Conservation (phyloP, 306 rosid species). For the Cucumis cinereus region DNA sequence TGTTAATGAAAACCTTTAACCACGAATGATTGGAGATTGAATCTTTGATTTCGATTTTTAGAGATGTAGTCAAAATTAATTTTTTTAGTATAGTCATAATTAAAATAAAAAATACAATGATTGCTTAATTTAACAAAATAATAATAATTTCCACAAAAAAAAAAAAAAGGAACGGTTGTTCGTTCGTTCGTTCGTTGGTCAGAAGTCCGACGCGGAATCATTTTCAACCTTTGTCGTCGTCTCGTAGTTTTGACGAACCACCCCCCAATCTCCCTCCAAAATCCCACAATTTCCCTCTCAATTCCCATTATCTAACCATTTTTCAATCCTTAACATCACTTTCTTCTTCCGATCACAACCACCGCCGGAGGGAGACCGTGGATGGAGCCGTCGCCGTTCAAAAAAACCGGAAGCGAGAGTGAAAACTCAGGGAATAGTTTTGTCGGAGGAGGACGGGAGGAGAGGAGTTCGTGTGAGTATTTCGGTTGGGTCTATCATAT, state of each 20-base stretch:
- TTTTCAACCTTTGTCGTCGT: background rate
- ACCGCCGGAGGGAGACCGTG: background rate
- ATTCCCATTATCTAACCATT: background rate
- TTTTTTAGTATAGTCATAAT: too few species aligned
- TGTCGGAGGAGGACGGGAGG: constrained; percentile 19
- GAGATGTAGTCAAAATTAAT: too few species aligned
- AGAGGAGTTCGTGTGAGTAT: constrained; percentile 36
- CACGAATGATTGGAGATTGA: too few species aligned
- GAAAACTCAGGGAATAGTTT: constrained; percentile 15
- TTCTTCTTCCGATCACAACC: background rate
- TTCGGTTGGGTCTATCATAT: constrained; percentile 88
- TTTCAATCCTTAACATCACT: background rate
- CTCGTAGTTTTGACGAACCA: background rate
- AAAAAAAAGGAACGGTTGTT: background rate
- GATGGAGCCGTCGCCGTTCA: constrained; percentile 1
- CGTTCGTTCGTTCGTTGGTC: constrained; percentile 2
- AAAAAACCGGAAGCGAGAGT: constrained; percentile 21
- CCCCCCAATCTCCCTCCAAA: background rate
- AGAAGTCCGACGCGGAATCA: background rate
- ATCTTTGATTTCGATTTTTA: too few species aligned
- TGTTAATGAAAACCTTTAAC: too few species aligned
- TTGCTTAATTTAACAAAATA: too few species aligned
- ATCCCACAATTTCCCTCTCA: background rate
- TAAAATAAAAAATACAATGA: too few species aligned
- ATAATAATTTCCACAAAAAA: too few species aligned